phyloP scores from a whole-genome alignment of 495 filamentous ascomycete species.

The Ascobolus immersus region DNA sequence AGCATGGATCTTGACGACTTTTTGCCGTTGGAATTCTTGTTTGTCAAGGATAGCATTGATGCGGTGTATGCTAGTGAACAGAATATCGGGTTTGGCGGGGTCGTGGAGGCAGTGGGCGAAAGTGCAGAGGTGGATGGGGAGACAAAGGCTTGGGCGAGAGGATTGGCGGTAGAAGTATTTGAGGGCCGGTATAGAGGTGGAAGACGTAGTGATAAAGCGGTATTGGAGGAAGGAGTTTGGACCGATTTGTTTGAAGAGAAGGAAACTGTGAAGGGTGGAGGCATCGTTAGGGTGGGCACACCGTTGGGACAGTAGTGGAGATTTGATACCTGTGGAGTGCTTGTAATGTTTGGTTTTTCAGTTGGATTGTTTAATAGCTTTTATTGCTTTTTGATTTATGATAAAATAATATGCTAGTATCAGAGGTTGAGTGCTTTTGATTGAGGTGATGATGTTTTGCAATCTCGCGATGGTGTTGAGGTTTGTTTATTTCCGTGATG shows the following conservation, averaged over 20 bases:
- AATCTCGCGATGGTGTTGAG: too few species aligned
- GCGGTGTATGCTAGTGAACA: slow-evolving; percentile 46
- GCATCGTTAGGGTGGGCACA: too few species aligned
- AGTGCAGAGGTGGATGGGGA: slow-evolving; percentile 6
- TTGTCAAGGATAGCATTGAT: slow-evolving; percentile 88
- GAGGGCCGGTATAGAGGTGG: slow-evolving; percentile 45
- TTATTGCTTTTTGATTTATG: too few species aligned
- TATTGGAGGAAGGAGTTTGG: slow-evolving; percentile 42
- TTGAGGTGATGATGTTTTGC: too few species aligned
- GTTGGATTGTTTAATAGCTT: too few species aligned
- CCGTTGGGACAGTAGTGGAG: too few species aligned
- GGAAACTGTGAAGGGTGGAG: slow-evolving; percentile 26
- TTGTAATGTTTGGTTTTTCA: too few species aligned
- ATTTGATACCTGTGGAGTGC: too few species aligned
- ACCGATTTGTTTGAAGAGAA: slow-evolving; percentile 65
- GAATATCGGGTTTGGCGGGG: slow-evolving; percentile 32
- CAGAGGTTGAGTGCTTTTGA: too few species aligned
- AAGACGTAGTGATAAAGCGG: too few species aligned
- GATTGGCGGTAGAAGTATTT: slow-evolving; percentile 79
- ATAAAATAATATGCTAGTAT: too few species aligned
- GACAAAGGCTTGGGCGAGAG: slow-evolving; percentile 19
- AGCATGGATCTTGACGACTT: slow-evolving; percentile 83
- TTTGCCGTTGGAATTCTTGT: slow-evolving; percentile 87
- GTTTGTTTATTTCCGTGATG: too few species aligned
- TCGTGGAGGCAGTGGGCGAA: slow-evolving; percentile 14